phyloP scores from a whole-genome alignment of 495 filamentous ascomycete species.

The Talaromyces borbonicus region DNA sequence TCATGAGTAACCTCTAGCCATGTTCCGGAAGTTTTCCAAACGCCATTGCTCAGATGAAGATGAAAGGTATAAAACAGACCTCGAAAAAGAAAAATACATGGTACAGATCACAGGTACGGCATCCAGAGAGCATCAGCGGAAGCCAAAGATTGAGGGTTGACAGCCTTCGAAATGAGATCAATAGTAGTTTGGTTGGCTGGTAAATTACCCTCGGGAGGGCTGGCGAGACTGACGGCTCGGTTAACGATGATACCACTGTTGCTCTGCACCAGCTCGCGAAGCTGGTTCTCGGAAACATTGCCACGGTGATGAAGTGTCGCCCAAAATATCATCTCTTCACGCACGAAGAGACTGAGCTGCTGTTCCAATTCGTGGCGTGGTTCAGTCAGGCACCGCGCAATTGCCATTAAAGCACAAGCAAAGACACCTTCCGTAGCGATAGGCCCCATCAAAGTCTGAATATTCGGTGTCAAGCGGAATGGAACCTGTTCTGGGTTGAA shows the following conservation, averaged over 20 bases:
- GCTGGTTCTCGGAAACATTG: constrained; percentile 53
- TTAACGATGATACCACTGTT: constrained; percentile 90
- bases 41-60: not conserved
- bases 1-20: not conserved
- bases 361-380: constrained; percentile 83
- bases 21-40: not conserved
- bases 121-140: constrained; percentile 92
- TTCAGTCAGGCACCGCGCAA: constrained; percentile 91
- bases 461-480: constrained; percentile 93
- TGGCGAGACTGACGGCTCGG: constrained; percentile 71
- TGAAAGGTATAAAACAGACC: constrained; percentile 7
- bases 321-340: constrained; percentile 98
- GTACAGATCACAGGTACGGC: constrained; percentile 63
- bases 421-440: constrained; percentile 94
- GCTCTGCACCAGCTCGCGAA: constrained; percentile 76
- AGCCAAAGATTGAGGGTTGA: constrained; percentile 76
- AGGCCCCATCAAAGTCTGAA: constrained; percentile 91
- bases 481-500: constrained; percentile 89
- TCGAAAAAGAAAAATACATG: constrained; percentile 12
- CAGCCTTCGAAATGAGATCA: constrained; percentile 75
- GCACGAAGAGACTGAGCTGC: constrained; percentile 84
- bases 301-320: constrained; percentile 70
- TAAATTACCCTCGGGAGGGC: constrained; percentile 52
- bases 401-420: constrained; percentile 83
- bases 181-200: constrained; percentile 96